phyloP scores from a whole-genome alignment of 2,329 filamentous ascomycete species.

The Nemania diffusa region DNA sequence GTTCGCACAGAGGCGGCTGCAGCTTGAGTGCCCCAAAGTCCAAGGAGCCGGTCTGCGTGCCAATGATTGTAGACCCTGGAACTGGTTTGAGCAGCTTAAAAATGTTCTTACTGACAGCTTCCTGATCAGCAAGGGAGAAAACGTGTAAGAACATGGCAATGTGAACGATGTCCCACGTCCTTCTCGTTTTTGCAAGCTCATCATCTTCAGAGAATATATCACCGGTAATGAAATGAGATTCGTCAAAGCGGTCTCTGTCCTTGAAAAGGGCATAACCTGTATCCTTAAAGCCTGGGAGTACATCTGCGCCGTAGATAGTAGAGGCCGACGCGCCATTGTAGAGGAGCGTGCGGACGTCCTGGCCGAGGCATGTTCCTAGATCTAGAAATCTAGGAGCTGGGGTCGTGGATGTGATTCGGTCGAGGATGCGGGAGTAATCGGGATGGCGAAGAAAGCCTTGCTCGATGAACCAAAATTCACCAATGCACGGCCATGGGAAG shows the following conservation, averaged over 20 bases:
- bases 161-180: conserved; percentile 33
- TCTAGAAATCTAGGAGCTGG: conserved; percentile 27
- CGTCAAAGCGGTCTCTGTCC: conserved; percentile 23
- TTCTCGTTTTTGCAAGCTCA: conserved; percentile 27
- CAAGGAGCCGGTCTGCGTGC: conserved; percentile 31
- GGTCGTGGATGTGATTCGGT: conserved; percentile 16
- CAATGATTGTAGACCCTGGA: conserved; percentile 27
- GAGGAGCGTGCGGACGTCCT: conserved; percentile 29
- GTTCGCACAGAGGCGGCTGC: conserved; percentile 26
- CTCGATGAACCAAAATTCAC: conserved; percentile 33
- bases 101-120: conserved; percentile 24
- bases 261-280: conserved; percentile 23
- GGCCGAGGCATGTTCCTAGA: conserved; percentile 32
- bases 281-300: conserved; percentile 15
- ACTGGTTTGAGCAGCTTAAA: conserved; percentile 25
- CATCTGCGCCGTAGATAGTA: conserved; percentile 26
- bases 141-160: conserved; percentile 31
- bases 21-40: conserved; percentile 15
- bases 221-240: conserved; percentile 29
- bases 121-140: conserved; percentile 29
- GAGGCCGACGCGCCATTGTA: conserved; percentile 23
- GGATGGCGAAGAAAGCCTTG: conserved; percentile 33
- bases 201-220: conserved; percentile 30
- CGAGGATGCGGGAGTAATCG: conserved; percentile 25
- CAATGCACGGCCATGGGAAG: conserved; percentile 33